Conservation (phyloP, 345 rosid species). For the Eucalyptus globulus region DNA sequence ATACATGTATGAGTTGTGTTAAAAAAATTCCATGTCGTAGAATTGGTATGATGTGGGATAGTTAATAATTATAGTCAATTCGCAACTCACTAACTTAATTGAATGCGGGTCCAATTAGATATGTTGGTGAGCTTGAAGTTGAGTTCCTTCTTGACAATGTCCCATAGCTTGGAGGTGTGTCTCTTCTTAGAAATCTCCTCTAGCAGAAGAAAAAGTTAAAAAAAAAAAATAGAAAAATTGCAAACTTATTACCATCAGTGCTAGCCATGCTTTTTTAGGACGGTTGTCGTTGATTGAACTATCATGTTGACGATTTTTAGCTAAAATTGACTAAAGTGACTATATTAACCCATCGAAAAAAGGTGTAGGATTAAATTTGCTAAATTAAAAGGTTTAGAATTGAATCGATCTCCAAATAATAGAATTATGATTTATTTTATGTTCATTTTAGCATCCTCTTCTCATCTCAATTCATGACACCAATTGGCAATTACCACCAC, state of each 20-base stretch:
- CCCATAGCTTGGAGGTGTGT: neutral
- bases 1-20: fast-evolving
- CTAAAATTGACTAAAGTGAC: too few relatives aligned
- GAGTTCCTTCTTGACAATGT: neutral
- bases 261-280: fast-evolving
- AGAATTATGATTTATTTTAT: too few relatives aligned
- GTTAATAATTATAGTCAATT: too few relatives aligned
- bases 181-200: neutral
- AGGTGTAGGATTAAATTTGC: fast-evolving
- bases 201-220: neutral
- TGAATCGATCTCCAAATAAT: neutral
- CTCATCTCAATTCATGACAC: neutral
- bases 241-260: fast-evolving
- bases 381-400: too few relatives aligned
- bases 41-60: neutral
- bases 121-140: neutral
- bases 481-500: neutral
- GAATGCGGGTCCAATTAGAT: fast-evolving
- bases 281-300: fast-evolving
- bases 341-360: fast-evolving
- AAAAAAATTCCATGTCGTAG: fast-evolving
- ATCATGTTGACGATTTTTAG: fast-evolving
- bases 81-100: too few relatives aligned
- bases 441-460: neutral
- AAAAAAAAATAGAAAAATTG: neutral